These are phyloP conservation scores for Solanum chmielewskii DNA, from an alignment of 257 asterid species.

Conservation along the genomic window DNA sequence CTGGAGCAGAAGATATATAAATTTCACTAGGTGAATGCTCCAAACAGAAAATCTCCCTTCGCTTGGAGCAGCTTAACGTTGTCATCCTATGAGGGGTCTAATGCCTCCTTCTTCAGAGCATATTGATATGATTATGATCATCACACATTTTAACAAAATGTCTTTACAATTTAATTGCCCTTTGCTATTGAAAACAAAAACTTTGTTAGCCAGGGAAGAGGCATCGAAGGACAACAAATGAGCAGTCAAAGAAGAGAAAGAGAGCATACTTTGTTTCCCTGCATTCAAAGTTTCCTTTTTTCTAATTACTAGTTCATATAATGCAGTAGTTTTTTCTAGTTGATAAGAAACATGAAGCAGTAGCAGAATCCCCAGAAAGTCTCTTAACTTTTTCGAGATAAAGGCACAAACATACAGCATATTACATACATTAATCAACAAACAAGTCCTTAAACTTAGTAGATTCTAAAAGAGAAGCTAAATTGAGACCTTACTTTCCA, in stretches of 20 bases:
- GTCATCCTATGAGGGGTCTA: not conserved
- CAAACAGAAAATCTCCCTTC: not conserved
- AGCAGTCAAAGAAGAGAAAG: not conserved
- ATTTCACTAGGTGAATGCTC: not conserved
- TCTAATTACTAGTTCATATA: not conserved
- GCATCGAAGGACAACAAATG: not conserved
- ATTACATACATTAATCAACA: not conserved
- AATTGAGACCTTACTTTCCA: slow-evolving; percentile 46
- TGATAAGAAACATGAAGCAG: not conserved
- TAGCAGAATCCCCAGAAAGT: not conserved
- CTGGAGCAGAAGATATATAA: not conserved
- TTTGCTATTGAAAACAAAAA: not conserved
- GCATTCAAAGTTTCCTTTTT: not conserved
- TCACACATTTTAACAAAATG: not conserved
- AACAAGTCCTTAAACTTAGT: not conserved
- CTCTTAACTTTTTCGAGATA: not conserved
- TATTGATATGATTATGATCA: not conserved
- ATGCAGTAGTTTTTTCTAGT: not conserved
- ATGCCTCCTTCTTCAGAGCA: not conserved
- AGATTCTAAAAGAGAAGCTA: not conserved
- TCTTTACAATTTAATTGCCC: not conserved
- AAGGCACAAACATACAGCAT: not conserved
- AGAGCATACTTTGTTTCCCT: not conserved
- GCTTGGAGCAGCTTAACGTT: not conserved
- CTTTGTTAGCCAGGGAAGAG: not conserved